phyloP scores from a whole-genome alignment of 2,329 filamentous ascomycete genomes.

The Alternaria brassicae region DNA sequence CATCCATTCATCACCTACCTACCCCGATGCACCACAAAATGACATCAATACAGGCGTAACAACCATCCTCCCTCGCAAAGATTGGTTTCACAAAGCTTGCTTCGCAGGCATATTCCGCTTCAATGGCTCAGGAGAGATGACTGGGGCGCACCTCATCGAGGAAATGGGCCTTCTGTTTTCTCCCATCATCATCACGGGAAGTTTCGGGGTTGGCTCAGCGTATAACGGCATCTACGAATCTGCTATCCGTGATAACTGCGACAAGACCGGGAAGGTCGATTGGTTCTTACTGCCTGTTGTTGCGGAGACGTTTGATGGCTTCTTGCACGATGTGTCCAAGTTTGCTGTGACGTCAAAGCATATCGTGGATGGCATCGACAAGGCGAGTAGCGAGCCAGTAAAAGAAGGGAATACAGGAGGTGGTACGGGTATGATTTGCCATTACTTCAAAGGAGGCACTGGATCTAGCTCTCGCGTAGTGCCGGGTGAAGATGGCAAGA shows the following conservation, averaged over 20 bases:
- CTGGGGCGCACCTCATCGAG: conserved; percentile 66
- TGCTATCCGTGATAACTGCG: conserved; percentile 56
- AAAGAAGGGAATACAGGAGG: conserved; percentile 70
- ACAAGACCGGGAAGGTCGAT: conserved; percentile 54
- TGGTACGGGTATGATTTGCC: conserved; percentile 72
- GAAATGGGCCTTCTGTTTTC: conserved; percentile 67
- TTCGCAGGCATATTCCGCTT: conserved; percentile 63
- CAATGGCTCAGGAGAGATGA: conserved; percentile 70
- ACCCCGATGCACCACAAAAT: conserved; percentile 35
- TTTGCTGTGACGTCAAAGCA: conserved; percentile 64
- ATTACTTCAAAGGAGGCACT: conserved; percentile 72
- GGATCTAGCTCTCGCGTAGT: conserved; percentile 67
- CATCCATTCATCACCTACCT: conserved; percentile 41
- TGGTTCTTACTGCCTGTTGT: conserved; percentile 66
- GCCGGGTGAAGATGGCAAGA: conserved; percentile 33
- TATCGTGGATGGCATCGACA: conserved; percentile 62
- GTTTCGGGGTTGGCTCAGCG: conserved; percentile 64
- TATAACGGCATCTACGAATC: conserved; percentile 67
- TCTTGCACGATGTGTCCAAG: conserved; percentile 63
- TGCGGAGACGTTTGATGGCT: conserved; percentile 69
- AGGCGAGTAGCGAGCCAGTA: conserved; percentile 60
- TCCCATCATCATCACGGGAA: conserved; percentile 67
- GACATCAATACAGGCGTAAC: conserved; percentile 55
- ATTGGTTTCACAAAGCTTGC: conserved; percentile 52
- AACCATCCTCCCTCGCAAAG: conserved; percentile 53